Percentiles rank a stretch among this genome's conserved stretches.
Evolutionary conservation across 148 eudicot genomes (phyloP).

Genomic region (Limonium bicolor): DNA sequence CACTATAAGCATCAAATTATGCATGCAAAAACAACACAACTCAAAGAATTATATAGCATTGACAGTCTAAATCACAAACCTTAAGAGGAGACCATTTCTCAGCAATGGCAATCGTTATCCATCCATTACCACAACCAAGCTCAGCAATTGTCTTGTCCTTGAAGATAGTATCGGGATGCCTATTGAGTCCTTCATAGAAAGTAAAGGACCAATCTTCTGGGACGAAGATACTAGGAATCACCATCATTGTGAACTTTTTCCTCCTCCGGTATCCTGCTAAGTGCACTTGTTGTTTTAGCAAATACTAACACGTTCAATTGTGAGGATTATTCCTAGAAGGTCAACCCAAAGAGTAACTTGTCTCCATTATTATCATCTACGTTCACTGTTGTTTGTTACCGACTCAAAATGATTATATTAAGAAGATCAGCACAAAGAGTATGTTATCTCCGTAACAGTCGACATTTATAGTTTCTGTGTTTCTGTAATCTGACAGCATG

Average conservation of each 20-base stretch:
- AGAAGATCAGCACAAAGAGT: too few species aligned
- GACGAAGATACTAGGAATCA: slow-evolving; percentile 90
- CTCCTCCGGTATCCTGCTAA: slow-evolving; percentile 49
- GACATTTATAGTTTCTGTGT: too few species aligned
- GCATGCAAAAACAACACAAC: background rate
- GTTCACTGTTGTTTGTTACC: too few species aligned
- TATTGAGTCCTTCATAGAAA: slow-evolving; percentile 89
- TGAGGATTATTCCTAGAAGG: too few species aligned
- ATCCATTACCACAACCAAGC: slow-evolving; percentile 99
- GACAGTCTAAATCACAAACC: too few species aligned
- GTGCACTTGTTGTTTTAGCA: too few species aligned
- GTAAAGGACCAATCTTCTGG: slow-evolving; percentile 99
- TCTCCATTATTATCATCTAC: too few species aligned
- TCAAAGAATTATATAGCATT: background rate
- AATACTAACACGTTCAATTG: too few species aligned
- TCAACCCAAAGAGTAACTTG: too few species aligned
- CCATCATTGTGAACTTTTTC: slow-evolving; percentile 87
- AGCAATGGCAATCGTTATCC: slow-evolving; percentile 96
- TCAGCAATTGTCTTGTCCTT: slow-evolving; percentile 84
- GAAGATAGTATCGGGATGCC: slow-evolving; percentile 89
- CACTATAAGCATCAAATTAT: background rate
- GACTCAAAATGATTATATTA: too few species aligned
- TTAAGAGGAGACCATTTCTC: slow-evolving; percentile 87
- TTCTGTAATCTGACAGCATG: too few species aligned
- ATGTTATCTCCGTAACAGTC: too few species aligned